Evolutionary conservation across 768 basidiomycete genomes (phyloP), one percentile per base, ranked within the genome.

Genomic region (Gymnopilus dilepis): DNA sequence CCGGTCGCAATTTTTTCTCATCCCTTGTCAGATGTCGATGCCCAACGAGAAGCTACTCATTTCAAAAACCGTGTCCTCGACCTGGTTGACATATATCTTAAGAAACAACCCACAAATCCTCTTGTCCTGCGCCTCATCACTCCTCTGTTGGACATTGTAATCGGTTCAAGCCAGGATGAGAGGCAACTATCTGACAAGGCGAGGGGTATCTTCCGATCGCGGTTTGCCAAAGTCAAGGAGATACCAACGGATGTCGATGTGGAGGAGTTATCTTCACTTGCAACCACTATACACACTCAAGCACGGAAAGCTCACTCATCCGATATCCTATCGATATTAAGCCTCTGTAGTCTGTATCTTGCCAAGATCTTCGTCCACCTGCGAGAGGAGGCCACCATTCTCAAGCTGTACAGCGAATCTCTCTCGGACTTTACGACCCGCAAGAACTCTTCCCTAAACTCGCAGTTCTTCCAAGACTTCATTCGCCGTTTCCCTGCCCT

Each of bases 61-160:
- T 98, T 97, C 86, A 98, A 97, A 73, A 95, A 93, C 73, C 89
- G 96, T 12, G 91, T 97, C 28, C 87, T 99, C 28, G 97, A 99
- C 73, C 84, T 99, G n/a, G 83, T 98, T 60, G 95, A 98, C 56
- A 86, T 84, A 22, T 96, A 88, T 76, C 76, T 91, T 65, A 91
- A 86, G 72, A 89, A 86, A 68, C 90, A 94, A 66, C 83, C 91
- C 1, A 79, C 86, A n/a, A 97, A 84, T 70, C 81, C 88, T 0
- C 80, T 89, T 57, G 75, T 87, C 55, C 68, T 93, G 38, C 86
- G 83, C 38, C 78, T 93, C 50, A 80, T 97, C 64, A 65, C 88
- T 2, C 92, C 96, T 8, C 80, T 99, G 34, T 78, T 96, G 60
- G 88, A 91, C 55, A 82, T 98, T 47, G 82, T 90, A 51, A 81